A percentile compares a stretch with the other conserved stretches of the same genome.
Evolutionary conservation across 179 eudicot species (phyloP).

Genomic region (Sideroxylon spinosum): DNA sequence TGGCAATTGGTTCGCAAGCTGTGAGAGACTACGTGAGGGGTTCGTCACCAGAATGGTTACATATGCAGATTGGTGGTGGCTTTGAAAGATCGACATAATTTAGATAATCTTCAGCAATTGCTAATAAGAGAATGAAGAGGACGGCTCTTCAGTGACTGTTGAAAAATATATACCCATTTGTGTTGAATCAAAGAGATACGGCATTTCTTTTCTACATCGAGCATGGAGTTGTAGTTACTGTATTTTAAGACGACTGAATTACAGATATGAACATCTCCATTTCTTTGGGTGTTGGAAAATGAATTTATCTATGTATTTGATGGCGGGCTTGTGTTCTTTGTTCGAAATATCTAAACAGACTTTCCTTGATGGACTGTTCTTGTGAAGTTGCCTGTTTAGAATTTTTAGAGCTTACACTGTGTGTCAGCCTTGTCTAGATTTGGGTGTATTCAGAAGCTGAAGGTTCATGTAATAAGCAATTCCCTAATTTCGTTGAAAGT

Average conservation of each 20-base stretch:
- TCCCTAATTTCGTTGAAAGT: not conserved
- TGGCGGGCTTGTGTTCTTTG: slow-evolving; percentile 13
- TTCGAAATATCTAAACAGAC: not conserved
- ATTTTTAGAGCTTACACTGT: not conserved
- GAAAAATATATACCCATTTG: slow-evolving; percentile 13
- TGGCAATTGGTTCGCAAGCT: slow-evolving; percentile 61
- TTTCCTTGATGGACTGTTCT: not conserved
- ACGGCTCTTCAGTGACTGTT: slow-evolving; percentile 12
- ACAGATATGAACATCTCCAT: slow-evolving; percentile 1
- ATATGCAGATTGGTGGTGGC: slow-evolving; percentile 92
- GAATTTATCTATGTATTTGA: not conserved
- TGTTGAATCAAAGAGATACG: slow-evolving; percentile 7
- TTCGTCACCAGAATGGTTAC: slow-evolving; percentile 93
- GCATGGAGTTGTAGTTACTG: slow-evolving; percentile 10
- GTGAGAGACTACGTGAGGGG: slow-evolving; percentile 58
- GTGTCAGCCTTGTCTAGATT: slow-evolving; percentile 3
- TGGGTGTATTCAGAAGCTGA: slow-evolving; percentile 15
- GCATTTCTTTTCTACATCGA: slow-evolving; percentile 2
- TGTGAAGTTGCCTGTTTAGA: slow-evolving; percentile 13
- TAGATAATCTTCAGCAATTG: slow-evolving; percentile 15
- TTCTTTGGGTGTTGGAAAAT: not conserved
- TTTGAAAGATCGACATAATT: slow-evolving; percentile 60
- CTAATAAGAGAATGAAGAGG: slow-evolving; percentile 33
- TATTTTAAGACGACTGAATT: not conserved
- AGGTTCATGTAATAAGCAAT: slow-evolving; percentile 19